Evolutionary conservation across 441 rosid species (phyloP), one percentile per base, ranked within the genome.

Genomic region (Pelargonium citronellum): DNA sequence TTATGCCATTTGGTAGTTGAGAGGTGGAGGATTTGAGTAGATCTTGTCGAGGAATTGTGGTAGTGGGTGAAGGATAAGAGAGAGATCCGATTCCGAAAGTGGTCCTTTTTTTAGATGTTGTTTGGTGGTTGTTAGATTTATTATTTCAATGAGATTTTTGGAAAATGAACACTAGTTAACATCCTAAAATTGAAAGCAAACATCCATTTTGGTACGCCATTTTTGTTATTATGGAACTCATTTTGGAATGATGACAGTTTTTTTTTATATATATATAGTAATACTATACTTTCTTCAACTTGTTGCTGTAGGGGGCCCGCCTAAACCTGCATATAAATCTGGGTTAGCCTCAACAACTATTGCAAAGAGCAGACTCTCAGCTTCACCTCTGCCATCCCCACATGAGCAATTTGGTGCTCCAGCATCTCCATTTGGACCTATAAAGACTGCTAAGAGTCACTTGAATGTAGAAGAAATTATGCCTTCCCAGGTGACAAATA

Each of bases 331-430:
- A 37, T 74, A 72, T 70, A 95, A 81, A 81, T 43, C 91, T 70
- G 89, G 78, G 74, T 70, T 74, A 44, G n/a, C 72, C 69, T 76
- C 95, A 73, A 53, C 79, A 58, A 64, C 82, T 72, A 61, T 51
- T 83, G 77, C 80, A 30, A 91, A 89, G 75, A 84, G 73, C 73
- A 83, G 89, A 75, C 84, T 55, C 73, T 80, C 93, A 37, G 81
- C 87, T 71, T 95, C 99, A 62, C 98, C 99, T 63, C 74, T 84
- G 69, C 84, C 84, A 67, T 84, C 92, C 76, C 86, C 97, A 51
- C 83, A 86, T 58, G 86, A 86, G 64, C 90, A 79, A 78, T 79
- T 82, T 70, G 84, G 79, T 73, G 74, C 81, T 76, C 79, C 85
- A 46, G 82, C 83, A 61, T 83, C 91, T 70, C 87, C 97, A 12